phyloP scores from a whole-genome alignment of 371 early-diverging fungal genomes.

The Mortierella sp. region DNA sequence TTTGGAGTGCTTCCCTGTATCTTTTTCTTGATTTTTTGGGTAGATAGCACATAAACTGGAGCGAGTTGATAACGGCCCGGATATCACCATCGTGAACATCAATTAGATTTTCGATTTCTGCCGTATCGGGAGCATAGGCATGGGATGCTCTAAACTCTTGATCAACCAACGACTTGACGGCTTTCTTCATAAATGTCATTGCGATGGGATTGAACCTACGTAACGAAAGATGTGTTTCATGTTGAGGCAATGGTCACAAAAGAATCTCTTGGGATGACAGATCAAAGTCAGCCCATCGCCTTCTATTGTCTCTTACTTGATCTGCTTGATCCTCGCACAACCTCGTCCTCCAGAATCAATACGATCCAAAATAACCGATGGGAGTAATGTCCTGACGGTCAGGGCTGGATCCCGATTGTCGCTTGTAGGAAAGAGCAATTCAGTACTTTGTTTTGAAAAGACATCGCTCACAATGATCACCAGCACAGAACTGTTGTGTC shows the following conservation, averaged over 20 bases:
- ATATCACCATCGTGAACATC: conserved; percentile 61
- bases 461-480: conserved; percentile 64
- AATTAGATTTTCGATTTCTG: conserved; percentile 43
- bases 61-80: conserved; percentile 61
- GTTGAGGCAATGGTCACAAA: neutral
- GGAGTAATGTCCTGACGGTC: conserved; percentile 37
- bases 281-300: neutral
- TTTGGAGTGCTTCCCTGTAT: conserved; percentile 11
- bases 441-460: conserved; percentile 46
- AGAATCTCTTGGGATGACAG: conserved; percentile 23
- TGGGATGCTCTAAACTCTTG: conserved; percentile 39
- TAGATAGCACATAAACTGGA: conserved; percentile 58
- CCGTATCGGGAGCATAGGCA: conserved; percentile 16
- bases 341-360: conserved; percentile 31
- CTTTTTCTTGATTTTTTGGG: conserved; percentile 13
- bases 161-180: conserved; percentile 54
- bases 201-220: conserved; percentile 68
- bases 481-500: conserved; percentile 43
- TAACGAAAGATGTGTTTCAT: neutral
- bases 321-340: conserved; percentile 28
- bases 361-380: conserved; percentile 24
- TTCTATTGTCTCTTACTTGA: conserved; percentile 17
- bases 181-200: conserved; percentile 59
- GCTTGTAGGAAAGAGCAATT: conserved; percentile 30
- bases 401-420: conserved; percentile 36